Base-by-base conservation (phyloP, 805 yeast species). In the Ogataea glucozyma region DNA sequence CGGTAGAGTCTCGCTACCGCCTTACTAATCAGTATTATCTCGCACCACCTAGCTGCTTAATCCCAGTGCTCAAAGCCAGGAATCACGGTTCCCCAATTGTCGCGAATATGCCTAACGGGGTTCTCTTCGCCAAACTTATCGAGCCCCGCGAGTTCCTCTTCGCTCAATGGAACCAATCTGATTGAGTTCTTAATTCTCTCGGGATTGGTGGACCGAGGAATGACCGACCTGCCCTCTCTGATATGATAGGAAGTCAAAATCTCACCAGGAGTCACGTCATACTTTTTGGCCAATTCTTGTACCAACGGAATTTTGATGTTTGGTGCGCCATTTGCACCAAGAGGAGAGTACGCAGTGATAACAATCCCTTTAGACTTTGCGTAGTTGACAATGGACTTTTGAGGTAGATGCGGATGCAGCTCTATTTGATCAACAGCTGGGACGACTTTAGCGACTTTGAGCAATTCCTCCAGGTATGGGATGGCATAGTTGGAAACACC, bases 181-280 rank as follows among this genome's bases (percentile, higher is more conserved):
- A 61, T 42, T 26, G 57, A 66, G 4, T 57, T 51, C 35, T 51
- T 57, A 30, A 71, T 66, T 55, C 76, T 63, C 8, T 62, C 65
- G 18, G 66, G 56, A 33, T 67, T 67, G 9, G 70, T 60, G 0
- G 74, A 69, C 47, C 72, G 61, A 6, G 75, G 73, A 26, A 71
- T 47, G 1, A 58, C 56, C 1, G 54, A 46, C 44, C 72, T 58
- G 1, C 70, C 71, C 13, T 60, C 36, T 9, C 13, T 18, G 31
- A 50, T 36, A 13, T 45, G 54, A 42, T 64, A 52, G 63, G 53
- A 44, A 52, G 85, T 61, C 2, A 75, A 76, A 5, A 10, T 83
- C 83, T 42, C 77, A 69, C 76, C 78, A 0, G 75, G 66, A 11
- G 73, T 60, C 4, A 71, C 75, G 17, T 60, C 57, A 54, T 83